phyloP scores from a whole-genome alignment of 2,329 filamentous ascomycete species.

The Paracorniculantispora psalliotae region DNA sequence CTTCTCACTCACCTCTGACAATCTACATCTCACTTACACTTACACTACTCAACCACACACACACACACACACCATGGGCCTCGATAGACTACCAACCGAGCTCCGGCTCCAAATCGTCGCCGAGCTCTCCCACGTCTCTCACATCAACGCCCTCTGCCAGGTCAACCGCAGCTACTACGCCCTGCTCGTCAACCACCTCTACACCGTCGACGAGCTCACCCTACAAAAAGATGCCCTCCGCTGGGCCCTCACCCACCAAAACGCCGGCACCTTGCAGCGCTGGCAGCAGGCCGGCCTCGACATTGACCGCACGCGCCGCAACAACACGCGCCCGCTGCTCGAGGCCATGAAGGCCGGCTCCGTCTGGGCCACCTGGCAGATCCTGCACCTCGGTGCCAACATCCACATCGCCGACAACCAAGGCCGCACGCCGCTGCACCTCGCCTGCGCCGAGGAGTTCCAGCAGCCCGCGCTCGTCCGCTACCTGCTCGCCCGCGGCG shows the following conservation, averaged over 20 bases:
- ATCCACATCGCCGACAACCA: constrained; percentile 2
- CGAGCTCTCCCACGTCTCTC: constrained; percentile 3
- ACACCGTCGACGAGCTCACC: constrained; percentile 11
- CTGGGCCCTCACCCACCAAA: constrained; percentile 10
- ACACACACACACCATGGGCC: neutral
- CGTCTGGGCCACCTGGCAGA: constrained; percentile 11
- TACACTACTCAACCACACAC: neutral
- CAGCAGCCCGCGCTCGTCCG: constrained; percentile 3
- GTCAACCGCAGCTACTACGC: constrained; percentile 11
- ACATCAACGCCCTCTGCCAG: constrained; percentile 10
- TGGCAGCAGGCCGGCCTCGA: constrained; percentile 10
- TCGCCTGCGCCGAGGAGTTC: constrained; percentile 8
- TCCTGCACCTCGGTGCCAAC: constrained; percentile 7
- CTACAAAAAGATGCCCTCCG: constrained; percentile 10
- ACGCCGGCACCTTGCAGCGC: constrained; percentile 6
- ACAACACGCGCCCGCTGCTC: constrained; percentile 4
- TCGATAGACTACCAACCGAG: constrained; percentile 8
- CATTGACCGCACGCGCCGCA: constrained; percentile 8
- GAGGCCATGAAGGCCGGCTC: constrained; percentile 11
- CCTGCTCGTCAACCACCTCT: constrained; percentile 11
- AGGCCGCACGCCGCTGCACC: constrained; percentile 6
- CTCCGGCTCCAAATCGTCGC: constrained; percentile 10
- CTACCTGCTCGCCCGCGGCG: constrained; percentile 8
- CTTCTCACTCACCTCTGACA: neutral
- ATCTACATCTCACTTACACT: neutral